Evolutionary conservation across 1,284 basidiomycete species (phyloP).

Genomic region (Thecaphora frezii): DNA sequence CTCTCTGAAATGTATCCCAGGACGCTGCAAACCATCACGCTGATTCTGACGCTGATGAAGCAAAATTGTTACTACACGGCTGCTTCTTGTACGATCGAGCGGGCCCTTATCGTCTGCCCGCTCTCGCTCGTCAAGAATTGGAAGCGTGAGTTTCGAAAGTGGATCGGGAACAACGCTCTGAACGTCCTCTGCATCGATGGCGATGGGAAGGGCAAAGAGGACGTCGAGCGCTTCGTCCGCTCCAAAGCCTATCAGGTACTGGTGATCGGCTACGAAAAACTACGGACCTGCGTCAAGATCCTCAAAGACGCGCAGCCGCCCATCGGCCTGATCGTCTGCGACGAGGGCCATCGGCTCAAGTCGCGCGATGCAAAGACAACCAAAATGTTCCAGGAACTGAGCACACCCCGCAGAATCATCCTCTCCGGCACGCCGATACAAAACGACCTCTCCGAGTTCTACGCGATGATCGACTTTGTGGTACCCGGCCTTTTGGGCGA

Average conservation of each 20-base stretch:
- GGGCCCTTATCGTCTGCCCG: constrained; percentile 96
- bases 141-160: constrained; percentile 89
- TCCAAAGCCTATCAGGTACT: constrained; percentile 74
- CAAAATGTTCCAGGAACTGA: constrained; percentile 77
- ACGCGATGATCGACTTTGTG: constrained; percentile 91
- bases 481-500: constrained; percentile 93
- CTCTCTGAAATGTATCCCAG: neutral
- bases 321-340: constrained; percentile 88
- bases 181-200: constrained; percentile 80
- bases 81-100: constrained; percentile 85
- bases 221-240: constrained; percentile 45
- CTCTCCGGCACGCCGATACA: constrained; percentile 95
- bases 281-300: constrained; percentile 62
- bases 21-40: constrained; percentile 92
- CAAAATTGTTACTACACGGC: constrained; percentile 77
- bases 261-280: constrained; percentile 91
- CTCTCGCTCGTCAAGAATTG: constrained; percentile 96
- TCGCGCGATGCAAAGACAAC: constrained; percentile 87
- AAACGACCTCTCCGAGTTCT: constrained; percentile 96
- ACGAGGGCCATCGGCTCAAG: constrained; percentile 96
- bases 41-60: constrained; percentile 95
- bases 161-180: constrained; percentile 65
- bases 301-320: constrained; percentile 65
- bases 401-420: constrained; percentile 92
- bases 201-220: constrained; percentile 32